Evolutionary conservation across 1,284 basidiomycete species (phyloP), one percentile per base, ranked within the genome.

Genomic region (Ganoderma sinense): DNA sequence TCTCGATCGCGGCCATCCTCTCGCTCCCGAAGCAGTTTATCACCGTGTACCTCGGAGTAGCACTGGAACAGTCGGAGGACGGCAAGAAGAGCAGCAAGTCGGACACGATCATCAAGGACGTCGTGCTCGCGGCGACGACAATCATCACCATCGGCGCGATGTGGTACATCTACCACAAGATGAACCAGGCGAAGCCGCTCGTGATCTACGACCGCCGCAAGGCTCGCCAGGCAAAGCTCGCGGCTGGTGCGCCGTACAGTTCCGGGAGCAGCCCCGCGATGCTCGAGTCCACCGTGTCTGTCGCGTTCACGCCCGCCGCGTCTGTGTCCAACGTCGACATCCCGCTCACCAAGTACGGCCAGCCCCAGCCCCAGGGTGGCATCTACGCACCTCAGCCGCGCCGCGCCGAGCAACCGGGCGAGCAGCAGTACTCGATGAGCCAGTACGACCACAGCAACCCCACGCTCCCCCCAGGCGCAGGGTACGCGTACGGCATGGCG

Each of bases 161-260:
- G 81, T 96, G 94, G 91, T 97, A 93, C 79, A 93, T 97, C 75
- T 89, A 89, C 75, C 83, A 80, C 65, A 80, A 91, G 80, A 95
- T 97, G 90, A 89, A 91, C 77, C 84, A 88, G 74, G 91, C 89
- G 33, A 93, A 95, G 74, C 88, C 92, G 0, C 78, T 82, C 1
- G 89, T 97, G 10, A 91, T 97, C 77, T 89, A 94, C 67, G 87
- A 87, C 48, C 85, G 91, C 59, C 88, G 95, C 68, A 74, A 74
- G 39, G 73, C 73, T 0, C 53, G 72, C 23, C 87, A 89, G 84
- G 82, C 79, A 58, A 88, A 88, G 78, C 74, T 84, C 61, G 18
- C 69, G 2, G 79, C 80, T 41, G 73, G 71, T 14, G 78, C 80
- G 59, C 79, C 81, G 64, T 81, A 80, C 60, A 73, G 76, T 48